Conservation (phyloP, 768 basidiomycete genomes). For the Leccinum truebloodii region DNA sequence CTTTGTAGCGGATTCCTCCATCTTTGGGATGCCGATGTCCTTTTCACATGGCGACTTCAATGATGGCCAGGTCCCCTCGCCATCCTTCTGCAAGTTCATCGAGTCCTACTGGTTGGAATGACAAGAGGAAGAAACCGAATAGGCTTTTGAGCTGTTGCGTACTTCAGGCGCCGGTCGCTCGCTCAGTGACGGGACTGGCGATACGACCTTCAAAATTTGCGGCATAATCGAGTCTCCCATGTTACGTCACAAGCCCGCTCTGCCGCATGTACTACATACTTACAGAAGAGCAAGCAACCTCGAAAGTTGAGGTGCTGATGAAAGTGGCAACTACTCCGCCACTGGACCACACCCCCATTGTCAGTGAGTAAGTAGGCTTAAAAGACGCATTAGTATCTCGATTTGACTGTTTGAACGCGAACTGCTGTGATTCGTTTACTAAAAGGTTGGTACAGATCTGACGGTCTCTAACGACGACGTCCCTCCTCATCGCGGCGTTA, state of each 20-base stretch:
- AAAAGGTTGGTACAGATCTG: slow-evolving; percentile 3
- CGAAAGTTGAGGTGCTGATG: too few relatives aligned
- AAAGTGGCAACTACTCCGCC: background rate
- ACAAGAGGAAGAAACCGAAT: background rate
- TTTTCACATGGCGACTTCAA: background rate
- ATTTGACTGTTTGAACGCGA: slow-evolving; percentile 2
- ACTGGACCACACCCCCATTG: background rate
- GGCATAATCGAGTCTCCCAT: background rate
- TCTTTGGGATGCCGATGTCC: background rate
- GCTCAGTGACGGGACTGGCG: too few relatives aligned
- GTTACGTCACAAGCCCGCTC: background rate
- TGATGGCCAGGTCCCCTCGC: background rate
- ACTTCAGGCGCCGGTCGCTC: too few relatives aligned
- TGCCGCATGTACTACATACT: background rate
- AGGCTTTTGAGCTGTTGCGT: background rate
- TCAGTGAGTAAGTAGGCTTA: background rate
- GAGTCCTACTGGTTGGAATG: background rate
- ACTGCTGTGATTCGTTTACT: background rate
- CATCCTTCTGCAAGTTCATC: background rate
- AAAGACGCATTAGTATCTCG: background rate
- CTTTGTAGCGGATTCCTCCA: background rate
- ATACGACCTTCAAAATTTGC: background rate
- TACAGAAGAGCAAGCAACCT: too few relatives aligned
- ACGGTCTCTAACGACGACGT: background rate
- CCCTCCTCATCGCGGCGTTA: slow-evolving; percentile 1